Conservation (phyloP, 805 yeast species). For the Monosporozyma siamensis region DNA sequence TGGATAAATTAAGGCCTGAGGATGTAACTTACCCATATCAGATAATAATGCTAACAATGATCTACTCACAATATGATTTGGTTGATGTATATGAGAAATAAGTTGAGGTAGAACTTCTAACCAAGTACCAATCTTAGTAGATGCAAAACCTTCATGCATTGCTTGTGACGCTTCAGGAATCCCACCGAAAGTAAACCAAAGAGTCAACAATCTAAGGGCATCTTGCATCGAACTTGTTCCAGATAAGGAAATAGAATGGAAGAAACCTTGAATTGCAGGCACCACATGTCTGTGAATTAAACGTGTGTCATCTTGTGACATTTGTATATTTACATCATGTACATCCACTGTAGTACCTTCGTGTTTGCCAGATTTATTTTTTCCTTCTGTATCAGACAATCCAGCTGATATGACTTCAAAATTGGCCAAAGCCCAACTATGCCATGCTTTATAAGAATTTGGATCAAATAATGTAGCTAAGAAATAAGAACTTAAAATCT, state of each 20-base stretch:
- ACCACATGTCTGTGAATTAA: slow-evolving; percentile 79
- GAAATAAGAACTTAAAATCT: slow-evolving; percentile 82
- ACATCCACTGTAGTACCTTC: slow-evolving; percentile 13
- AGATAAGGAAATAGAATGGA: slow-evolving; percentile 86
- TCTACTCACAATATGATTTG: slow-evolving; percentile 72
- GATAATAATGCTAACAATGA: slow-evolving; percentile 72
- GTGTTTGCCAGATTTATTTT: not conserved
- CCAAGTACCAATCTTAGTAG: slow-evolving; percentile 91
- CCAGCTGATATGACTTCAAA: slow-evolving; percentile 81
- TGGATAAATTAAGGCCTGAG: slow-evolving; percentile 94
- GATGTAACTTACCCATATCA: slow-evolving; percentile 89
- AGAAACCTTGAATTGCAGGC: slow-evolving; percentile 93
- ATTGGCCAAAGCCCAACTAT: slow-evolving; percentile 97
- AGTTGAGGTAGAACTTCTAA: slow-evolving; percentile 90
- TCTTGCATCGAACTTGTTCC: slow-evolving; percentile 85
- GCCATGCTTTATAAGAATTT: slow-evolving; percentile 98
- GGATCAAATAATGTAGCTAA: slow-evolving; percentile 91
- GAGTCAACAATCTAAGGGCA: slow-evolving; percentile 75
- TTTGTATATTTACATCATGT: slow-evolving; percentile 19
- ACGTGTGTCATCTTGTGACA: slow-evolving; percentile 35
- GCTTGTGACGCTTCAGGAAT: slow-evolving; percentile 84
- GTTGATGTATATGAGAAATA: slow-evolving; percentile 94
- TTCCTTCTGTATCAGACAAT: slow-evolving; percentile 24
- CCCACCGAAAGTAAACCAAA: slow-evolving; percentile 97
- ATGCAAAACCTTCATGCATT: slow-evolving; percentile 78